Percentiles rank a stretch among this genome's conserved stretches.
phyloP scores from a whole-genome alignment of 2,329 filamentous ascomycete genomes.

The Cordyceps militaris region DNA sequence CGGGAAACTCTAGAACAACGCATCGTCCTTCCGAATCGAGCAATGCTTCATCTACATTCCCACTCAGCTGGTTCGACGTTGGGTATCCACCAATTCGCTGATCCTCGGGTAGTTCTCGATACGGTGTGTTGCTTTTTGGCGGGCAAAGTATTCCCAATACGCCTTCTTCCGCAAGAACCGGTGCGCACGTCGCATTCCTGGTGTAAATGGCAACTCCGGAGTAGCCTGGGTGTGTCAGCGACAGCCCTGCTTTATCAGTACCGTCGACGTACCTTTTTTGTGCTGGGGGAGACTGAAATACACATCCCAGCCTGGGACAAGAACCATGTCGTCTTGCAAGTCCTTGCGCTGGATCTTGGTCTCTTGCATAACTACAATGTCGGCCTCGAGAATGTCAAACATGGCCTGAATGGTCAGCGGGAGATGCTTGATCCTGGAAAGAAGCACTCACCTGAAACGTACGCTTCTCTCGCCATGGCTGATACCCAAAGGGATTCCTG shows the following conservation, averaged over 20 bases:
- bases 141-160: constrained; percentile 72
- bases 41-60: constrained; percentile 56
- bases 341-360: constrained; percentile 94
- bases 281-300: constrained; percentile 89
- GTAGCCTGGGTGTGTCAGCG: constrained; percentile 57
- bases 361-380: constrained; percentile 93
- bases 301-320: constrained; percentile 91
- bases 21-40: constrained; percentile 91
- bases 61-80: constrained; percentile 56
- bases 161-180: constrained; percentile 90
- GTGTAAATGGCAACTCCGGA: constrained; percentile 95
- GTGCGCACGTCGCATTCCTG: constrained; percentile 74
- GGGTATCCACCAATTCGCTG: constrained; percentile 89
- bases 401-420: constrained; percentile 52
- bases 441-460: constrained; percentile 53
- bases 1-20: constrained; percentile 85
- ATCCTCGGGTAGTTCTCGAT: constrained; percentile 64
- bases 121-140: constrained; percentile 63
- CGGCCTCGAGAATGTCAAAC: constrained; percentile 88
- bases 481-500: constrained; percentile 77
- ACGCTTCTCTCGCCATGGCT: constrained; percentile 69
- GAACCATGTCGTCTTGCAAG: constrained; percentile 87
- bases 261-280: constrained; percentile 65
- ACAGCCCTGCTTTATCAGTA: background rate
- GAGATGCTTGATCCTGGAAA: background rate